Percentiles rank a stretch among this genome's conserved stretches.
Evolutionary conservation across 495 filamentous ascomycete species (phyloP).

Genomic region (Penicillium canescens): DNA sequence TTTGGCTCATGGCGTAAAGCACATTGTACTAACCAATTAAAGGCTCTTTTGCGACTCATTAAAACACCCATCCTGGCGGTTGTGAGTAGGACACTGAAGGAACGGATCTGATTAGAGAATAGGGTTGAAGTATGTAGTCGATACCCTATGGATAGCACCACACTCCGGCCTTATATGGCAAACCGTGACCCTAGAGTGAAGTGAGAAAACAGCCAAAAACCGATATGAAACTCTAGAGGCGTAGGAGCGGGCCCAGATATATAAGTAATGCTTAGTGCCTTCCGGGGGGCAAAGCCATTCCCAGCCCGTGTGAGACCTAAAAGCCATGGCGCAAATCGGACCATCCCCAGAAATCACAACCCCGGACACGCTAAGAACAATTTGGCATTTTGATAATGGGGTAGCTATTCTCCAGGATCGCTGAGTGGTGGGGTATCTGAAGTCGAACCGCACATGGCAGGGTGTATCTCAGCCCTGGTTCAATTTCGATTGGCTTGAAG

Average conservation of each 20-base stretch:
- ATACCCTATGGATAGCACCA: background rate
- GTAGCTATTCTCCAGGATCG: slow-evolving; percentile 15
- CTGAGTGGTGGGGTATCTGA: slow-evolving; percentile 36
- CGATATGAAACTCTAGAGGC: slow-evolving; percentile 4
- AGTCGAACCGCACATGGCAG: slow-evolving; percentile 15
- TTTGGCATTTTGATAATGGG: slow-evolving; percentile 19
- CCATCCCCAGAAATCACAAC: slow-evolving; percentile 10
- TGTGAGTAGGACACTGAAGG: no score
- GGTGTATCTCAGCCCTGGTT: background rate
- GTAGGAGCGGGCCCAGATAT: slow-evolving; percentile 17
- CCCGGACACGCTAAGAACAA: slow-evolving; percentile 22
- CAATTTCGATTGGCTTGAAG: slow-evolving; percentile 14
- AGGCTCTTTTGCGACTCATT: slow-evolving; percentile 36
- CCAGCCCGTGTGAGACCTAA: slow-evolving; percentile 12
- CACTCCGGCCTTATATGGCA: background rate
- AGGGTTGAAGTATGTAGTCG: background rate
- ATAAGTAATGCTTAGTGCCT: slow-evolving; percentile 10
- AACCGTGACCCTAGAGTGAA: background rate
- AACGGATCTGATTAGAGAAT: background rate
- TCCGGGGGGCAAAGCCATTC: slow-evolving; percentile 4
- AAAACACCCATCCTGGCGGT: slow-evolving; percentile 14
- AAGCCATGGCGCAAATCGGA: slow-evolving; percentile 14
- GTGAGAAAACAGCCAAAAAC: background rate
- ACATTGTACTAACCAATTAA: slow-evolving; percentile 32
- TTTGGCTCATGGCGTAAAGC: background rate